Evolutionary conservation across 1,284 basidiomycete genomes (phyloP), one percentile per base, ranked within the genome.

Genomic region (Austroboletus niveus): DNA sequence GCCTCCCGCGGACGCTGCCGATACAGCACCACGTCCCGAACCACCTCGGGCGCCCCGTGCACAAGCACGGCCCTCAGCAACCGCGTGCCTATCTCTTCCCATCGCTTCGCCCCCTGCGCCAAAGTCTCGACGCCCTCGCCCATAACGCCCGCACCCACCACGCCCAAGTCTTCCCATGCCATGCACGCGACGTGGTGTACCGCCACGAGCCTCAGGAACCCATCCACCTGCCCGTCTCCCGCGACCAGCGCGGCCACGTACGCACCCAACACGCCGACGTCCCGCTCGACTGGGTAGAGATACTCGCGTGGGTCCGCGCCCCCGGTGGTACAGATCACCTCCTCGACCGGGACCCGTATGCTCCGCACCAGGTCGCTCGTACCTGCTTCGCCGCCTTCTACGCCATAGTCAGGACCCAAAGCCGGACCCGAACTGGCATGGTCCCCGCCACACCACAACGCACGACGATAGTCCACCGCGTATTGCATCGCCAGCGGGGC

Each of bases 401-500:
- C 24, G 8, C 6, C 40, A n/a, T 22, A 10, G 11, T 10, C 15
- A 10, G 40, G 20, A 17, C 41, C 45, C 0, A 20, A 6, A 17
- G 27, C 40, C 17, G 51, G 10, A 15, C 43, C 54, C 84, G 58
- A 44, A 77, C 69, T 61, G 82, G 86, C 34, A 72, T 78, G 43
- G 0, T 51, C 59, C 67, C 81, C 89, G 61, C 96, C 65, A 17
- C 57, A 62, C 90, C 92, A 98, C 4, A 98, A 69, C 51, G 88
- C 80, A 56, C 84, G 85, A 45, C 95, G 84, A 64, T 93, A 98
- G 72, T 98, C 95, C 17, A 75, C 53, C 2, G 91, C 75, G 66
- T 93, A 94, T n/a, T 72, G 69, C 82, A 86, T 84, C 56, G 70
- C 71, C 2, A 89, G 77, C 0, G 92, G 88, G 0, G 87, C 82